phyloP scores from a whole-genome alignment of 306 rosid species.

The Glycine soja region DNA sequence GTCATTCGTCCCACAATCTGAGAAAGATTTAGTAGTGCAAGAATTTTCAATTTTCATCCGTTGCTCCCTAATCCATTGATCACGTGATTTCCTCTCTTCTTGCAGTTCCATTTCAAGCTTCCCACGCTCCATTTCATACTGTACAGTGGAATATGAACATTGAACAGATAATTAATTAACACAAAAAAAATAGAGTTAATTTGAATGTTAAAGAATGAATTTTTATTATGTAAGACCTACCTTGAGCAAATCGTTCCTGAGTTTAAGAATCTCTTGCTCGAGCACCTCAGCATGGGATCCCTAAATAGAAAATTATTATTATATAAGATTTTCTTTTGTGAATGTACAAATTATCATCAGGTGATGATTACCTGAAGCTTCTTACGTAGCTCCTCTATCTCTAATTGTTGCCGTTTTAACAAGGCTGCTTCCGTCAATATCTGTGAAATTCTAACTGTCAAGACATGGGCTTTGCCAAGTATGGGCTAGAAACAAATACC shows the following conservation, averaged over 20 bases:
- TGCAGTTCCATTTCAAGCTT: slow-evolving; percentile 81
- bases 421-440: slow-evolving; percentile 94
- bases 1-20: slow-evolving; percentile 58
- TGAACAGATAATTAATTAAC: slow-evolving; percentile 40
- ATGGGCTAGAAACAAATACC: slow-evolving; percentile 2
- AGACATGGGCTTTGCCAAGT: slow-evolving; percentile 20
- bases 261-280: slow-evolving; percentile 87
- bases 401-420: slow-evolving; percentile 89
- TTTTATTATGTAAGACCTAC: slow-evolving; percentile 55
- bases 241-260: slow-evolving; percentile 91
- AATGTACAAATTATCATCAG: slow-evolving; percentile 34
- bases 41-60: slow-evolving; percentile 68
- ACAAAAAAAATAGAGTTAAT: slow-evolving; percentile 5
- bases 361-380: slow-evolving; percentile 78
- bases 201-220: slow-evolving; percentile 36
- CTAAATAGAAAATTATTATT: slow-evolving; percentile 47
- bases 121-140: slow-evolving; percentile 92
- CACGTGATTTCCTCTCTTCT: slow-evolving; percentile 85
- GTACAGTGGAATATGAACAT: slow-evolving; percentile 49
- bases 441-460: slow-evolving; percentile 51
- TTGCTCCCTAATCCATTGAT: slow-evolving; percentile 68
- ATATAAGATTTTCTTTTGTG: slow-evolving; percentile 26
- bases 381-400: slow-evolving; percentile 87
- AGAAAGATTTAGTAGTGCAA: slow-evolving; percentile 56
- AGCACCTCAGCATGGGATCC: slow-evolving; percentile 96